Evolutionary conservation across 1,139 yeast species (phyloP), one percentile per base, ranked within the genome.

Genomic region (Zygosaccharomyces pseudobailii): DNA sequence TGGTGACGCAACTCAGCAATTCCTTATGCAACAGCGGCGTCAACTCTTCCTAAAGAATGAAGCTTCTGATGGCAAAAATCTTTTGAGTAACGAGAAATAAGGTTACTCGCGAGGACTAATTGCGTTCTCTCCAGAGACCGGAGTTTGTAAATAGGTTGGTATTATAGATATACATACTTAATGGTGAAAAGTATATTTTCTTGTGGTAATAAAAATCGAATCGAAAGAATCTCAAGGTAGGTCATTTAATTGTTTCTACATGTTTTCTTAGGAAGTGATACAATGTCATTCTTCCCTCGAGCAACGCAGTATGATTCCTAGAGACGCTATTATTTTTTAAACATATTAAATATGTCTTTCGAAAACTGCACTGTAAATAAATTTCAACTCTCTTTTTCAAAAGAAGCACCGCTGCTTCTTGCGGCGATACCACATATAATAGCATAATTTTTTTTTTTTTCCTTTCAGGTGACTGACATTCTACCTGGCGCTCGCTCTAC

Each of bases 1-100:
- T 42, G 64, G 65, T 6, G 48, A 45, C 13, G 37, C 52, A 13
- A 25, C 44, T 10, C 49, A 42, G 21, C 49, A 46, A 22, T 27
- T 46, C 9, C 36, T 46, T 3, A n/a, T 38, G 34, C 44, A 25
- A n/a, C 49, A 31, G 39, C 43, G 40, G 22, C 41, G 32, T 23
- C 47, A 40, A 27, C 40, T 40, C 19, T 40, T 40, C 20, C 22
- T 40, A 10, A 31, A 31, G 35, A 28, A 38, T 28, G 43, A 35
- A 13, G 20, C 24, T 23, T 36, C 32, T 37, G 46, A 31, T 19
- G 22, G 28, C 10, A 25, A 34, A 38, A 23, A 27, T 13, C 24
- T 38, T 19, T 38, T 23, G 22, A 25, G 22, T 23, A 10, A 13
- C 9, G 20, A 38, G 9, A 20, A 34, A 5, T 38, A 19, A 38